A percentile compares a stretch with the other conserved stretches of the same genome.
Conservation (phyloP, 495 filamentous ascomycete genomes). For the Talaromyces proteolyticus region DNA sequence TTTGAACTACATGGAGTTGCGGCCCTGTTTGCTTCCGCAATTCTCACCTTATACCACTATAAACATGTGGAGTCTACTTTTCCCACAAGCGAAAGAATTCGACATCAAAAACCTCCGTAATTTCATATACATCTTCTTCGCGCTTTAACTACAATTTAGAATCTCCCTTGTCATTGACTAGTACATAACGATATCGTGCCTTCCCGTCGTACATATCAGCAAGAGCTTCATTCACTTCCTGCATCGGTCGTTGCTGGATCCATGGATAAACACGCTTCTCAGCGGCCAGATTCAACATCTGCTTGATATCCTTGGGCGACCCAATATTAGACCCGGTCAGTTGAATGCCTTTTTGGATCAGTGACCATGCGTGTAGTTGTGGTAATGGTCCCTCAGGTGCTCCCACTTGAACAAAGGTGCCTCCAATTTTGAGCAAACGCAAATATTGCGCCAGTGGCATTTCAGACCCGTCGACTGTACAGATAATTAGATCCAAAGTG, state of each 20-base stretch:
- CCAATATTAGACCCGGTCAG: constrained; percentile 74
- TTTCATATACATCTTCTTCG: neutral
- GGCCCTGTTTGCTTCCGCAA: too few species aligned
- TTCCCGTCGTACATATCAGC: constrained; percentile 64
- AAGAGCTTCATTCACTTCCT: constrained; percentile 60
- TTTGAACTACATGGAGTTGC: too few species aligned
- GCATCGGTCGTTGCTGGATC: constrained; percentile 65
- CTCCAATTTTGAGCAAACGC: constrained; percentile 58
- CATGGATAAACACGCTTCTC: constrained; percentile 70
- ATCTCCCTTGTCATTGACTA: constrained; percentile 48
- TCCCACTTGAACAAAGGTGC: constrained; percentile 79
- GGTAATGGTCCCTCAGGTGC: constrained; percentile 38
- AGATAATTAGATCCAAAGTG: constrained; percentile 76
- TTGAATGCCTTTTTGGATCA: constrained; percentile 68
- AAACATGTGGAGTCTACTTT: too few species aligned
- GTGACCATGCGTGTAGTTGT: constrained; percentile 40
- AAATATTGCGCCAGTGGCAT: constrained; percentile 65
- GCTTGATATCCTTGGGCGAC: constrained; percentile 23
- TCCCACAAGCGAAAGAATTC: too few species aligned
- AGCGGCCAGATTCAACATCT: constrained; percentile 76
- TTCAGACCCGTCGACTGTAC: constrained; percentile 69
- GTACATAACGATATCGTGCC: constrained; percentile 70
- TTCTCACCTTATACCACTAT: too few species aligned
- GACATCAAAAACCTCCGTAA: neutral
- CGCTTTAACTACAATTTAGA: neutral